Base-by-base conservation (phyloP, 352 stramenopile genomes). In the Pythium plurisporium region DNA sequence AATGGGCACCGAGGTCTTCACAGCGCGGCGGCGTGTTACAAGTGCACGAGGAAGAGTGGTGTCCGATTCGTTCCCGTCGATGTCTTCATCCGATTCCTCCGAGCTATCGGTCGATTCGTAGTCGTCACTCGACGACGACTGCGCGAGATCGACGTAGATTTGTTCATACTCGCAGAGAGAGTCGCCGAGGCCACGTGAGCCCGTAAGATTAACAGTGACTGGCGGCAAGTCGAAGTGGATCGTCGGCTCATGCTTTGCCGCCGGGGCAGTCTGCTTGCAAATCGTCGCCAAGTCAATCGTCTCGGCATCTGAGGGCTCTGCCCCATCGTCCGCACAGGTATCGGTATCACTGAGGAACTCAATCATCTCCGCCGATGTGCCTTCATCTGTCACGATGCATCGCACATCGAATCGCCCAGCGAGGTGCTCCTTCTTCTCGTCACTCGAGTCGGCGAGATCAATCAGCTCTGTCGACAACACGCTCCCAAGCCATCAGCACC, bases 51-150 rank as follows among this genome's bases (percentile, higher is more conserved):
- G 51, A 7, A 30, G 12, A 14, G 41, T 34, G 19, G 4, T 4
- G 4, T 59, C 52, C 2, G 17, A 23, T 20, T 47, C 22, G 23
- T 50, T 26, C n/a, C 23, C 25, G 14, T 46, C 49, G 11, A 5
- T 17, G 5, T 59, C 46, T 3, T 45, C 19, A 19, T 65, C 37
- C 7, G 34, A 25, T n/a, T 57, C 30, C n/a, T 55, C 26, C 7
- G 55, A 46, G 22, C 36, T 40, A 5, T 56, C 60, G 23, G 12
- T 25, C 20, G 46, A 57, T 17, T 64, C 56, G 41, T 58, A 53
- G 48, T 57, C 47, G n/a, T 58, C 47, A 23, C 46, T 56, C 5
- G 45, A 56, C 4, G 55, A 63, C 29, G 55, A 51, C 27, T 56
- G 22, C 1, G 55, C 46, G 5, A 50, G 36, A 29, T 56, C 37